Evolutionary conservation across 225 moss, liverwort and hornwort species (phyloP).

Genomic region (Pseudisothecium myosuroides): DNA sequence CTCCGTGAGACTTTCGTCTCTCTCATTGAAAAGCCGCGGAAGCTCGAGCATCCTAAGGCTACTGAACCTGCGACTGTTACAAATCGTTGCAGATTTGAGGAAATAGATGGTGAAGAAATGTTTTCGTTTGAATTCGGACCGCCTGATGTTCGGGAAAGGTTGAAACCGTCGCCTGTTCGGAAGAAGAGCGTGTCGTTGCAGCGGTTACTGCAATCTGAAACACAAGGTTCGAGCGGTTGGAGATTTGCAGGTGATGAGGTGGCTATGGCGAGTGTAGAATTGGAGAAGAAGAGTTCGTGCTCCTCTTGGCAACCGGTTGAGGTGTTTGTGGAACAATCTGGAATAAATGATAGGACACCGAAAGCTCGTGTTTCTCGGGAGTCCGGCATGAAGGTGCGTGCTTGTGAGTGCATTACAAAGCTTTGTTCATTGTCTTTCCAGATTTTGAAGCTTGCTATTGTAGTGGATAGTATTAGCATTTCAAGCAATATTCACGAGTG

Average conservation of each 20-base stretch:
- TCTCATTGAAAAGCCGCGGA: not conserved
- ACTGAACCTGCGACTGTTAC: not conserved
- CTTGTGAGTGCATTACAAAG: too few species aligned
- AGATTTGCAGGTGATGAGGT: not conserved
- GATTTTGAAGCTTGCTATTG: not conserved
- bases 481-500: not conserved
- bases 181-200: conserved; percentile 1
- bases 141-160: not conserved
- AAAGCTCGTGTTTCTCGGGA: not conserved
- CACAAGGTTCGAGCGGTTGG: not conserved
- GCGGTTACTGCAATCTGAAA: not conserved
- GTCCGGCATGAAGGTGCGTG: not conserved
- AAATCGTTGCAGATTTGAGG: not conserved
- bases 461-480: too few species aligned
- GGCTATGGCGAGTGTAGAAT: not conserved
- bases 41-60: not conserved
- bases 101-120: conserved; percentile 3
- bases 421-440: too few species aligned
- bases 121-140: conserved; percentile 15
- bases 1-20: conserved; percentile 1
- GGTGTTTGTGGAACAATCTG: not conserved
- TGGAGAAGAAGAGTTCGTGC: not conserved
- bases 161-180: not conserved
- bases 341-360: not conserved
- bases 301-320: not conserved